Percentiles rank a stretch among this genome's conserved stretches.
phyloP scores from a whole-genome alignment of 176 grass and related monocot genomes.

The Triticum urartu region DNA sequence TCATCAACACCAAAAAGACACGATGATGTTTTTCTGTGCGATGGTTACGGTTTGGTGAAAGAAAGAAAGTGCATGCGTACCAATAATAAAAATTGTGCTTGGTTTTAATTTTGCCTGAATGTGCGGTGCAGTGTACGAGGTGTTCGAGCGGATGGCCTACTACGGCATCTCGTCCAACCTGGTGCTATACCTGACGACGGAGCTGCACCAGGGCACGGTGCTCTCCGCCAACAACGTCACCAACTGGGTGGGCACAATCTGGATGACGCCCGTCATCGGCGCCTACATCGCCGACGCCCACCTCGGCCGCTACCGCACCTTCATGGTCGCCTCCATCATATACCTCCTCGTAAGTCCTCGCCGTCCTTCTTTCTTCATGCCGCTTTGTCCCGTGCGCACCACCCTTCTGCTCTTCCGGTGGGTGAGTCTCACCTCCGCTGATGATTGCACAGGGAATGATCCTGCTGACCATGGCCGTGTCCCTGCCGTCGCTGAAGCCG shows the following conservation, averaged over 20 bases:
- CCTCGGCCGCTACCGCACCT: slow-evolving; percentile 92
- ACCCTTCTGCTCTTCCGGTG: too few relatives aligned
- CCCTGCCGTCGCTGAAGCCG: slow-evolving; percentile 69
- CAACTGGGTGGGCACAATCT: slow-evolving; percentile 90
- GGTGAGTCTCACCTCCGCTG: too few relatives aligned
- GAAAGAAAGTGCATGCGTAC: not conserved
- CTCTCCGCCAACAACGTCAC: slow-evolving; percentile 81
- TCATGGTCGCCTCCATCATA: slow-evolving; percentile 63
- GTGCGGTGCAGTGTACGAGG: slow-evolving; percentile 67
- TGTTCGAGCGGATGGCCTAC: slow-evolving; percentile 92
- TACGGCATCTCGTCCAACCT: slow-evolving; percentile 94
- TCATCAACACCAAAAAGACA: not conserved
- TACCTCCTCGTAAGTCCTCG: slow-evolving; percentile 63
- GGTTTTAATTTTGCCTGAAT: not conserved
- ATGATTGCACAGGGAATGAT: slow-evolving; percentile 62
- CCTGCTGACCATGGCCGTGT: slow-evolving; percentile 61
- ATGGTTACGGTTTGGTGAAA: not conserved
- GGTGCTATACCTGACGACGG: slow-evolving; percentile 78
- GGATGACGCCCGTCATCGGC: slow-evolving; percentile 84
- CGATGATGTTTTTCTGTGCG: not conserved
- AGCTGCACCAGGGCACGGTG: slow-evolving; percentile 83
- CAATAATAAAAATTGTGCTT: not conserved
- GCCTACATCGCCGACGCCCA: slow-evolving; percentile 88
- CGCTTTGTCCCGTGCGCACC: not conserved
- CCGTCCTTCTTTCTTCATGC: not conserved